Conservation (phyloP, 768 basidiomycete genomes). For the Phanerodontia chrysosporium region DNA sequence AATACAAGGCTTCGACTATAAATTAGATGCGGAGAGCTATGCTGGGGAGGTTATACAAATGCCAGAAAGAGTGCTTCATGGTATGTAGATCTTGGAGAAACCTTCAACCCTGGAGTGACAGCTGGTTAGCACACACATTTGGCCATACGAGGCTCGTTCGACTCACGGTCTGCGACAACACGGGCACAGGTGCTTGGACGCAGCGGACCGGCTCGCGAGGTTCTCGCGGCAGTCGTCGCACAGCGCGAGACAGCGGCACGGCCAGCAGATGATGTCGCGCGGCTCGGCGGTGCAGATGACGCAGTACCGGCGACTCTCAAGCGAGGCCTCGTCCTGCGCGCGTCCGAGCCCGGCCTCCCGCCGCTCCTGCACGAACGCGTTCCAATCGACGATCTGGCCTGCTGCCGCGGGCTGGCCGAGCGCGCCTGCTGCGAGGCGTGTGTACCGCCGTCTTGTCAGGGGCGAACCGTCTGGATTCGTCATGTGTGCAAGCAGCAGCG, state of each 20-base stretch:
- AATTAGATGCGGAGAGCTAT: neutral
- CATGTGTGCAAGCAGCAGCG: conserved; percentile 55
- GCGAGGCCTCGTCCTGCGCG: conserved; percentile 14
- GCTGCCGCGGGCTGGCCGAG: conserved; percentile 9
- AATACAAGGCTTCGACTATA: neutral
- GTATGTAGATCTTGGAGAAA: conserved; percentile 60
- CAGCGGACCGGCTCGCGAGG: conserved; percentile 48
- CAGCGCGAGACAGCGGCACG: conserved; percentile 66
- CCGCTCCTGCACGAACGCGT: conserved; percentile 28
- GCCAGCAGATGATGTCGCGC: conserved; percentile 78
- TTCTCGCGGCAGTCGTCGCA: conserved; percentile 65
- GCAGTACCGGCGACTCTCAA: conserved; percentile 38
- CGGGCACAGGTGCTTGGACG: conserved; percentile 61
- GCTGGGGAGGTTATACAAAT: neutral
- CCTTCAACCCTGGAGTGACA: conserved; percentile 38
- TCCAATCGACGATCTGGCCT: conserved; percentile 15
- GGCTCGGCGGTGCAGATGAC: conserved; percentile 70
- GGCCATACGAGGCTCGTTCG: neutral
- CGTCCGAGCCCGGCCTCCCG: conserved; percentile 16
- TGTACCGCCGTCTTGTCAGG: conserved; percentile 47
- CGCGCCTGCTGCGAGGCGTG: conserved; percentile 26
- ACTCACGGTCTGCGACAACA: conserved; percentile 52
- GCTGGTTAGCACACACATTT: neutral
- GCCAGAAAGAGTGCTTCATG: conserved; percentile 26
- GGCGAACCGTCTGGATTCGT: conserved; percentile 37